Evolutionary conservation across 768 basidiomycete species (phyloP).

Genomic region (Candolleomyces eurysporus): DNA sequence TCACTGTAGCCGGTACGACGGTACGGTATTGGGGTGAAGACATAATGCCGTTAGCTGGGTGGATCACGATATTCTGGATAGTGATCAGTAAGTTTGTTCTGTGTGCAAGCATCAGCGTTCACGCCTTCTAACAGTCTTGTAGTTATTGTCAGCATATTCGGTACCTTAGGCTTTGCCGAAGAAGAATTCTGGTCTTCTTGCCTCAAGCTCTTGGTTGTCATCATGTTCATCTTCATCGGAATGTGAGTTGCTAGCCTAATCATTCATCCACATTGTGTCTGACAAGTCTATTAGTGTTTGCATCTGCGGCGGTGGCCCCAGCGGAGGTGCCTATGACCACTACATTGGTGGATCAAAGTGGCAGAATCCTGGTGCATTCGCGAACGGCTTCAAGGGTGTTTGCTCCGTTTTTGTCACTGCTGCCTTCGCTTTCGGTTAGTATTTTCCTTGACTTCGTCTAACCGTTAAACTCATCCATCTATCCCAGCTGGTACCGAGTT

Average conservation of each 20-base stretch:
- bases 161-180: slow-evolving; percentile 46
- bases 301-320: slow-evolving; percentile 42
- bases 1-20: slow-evolving; percentile 43
- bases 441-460: not conserved
- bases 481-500: slow-evolving; percentile 43
- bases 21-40: slow-evolving; percentile 42
- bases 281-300: slow-evolving; percentile 41
- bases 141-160: slow-evolving; percentile 41
- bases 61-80: slow-evolving; percentile 47
- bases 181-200: slow-evolving; percentile 52
- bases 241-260: not conserved
- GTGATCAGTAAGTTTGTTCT: slow-evolving; percentile 37
- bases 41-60: slow-evolving; percentile 37
- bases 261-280: not conserved
- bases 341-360: slow-evolving; percentile 39
- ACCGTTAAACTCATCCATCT: not conserved
- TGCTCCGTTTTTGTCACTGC: slow-evolving; percentile 47
- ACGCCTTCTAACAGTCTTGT: not conserved
- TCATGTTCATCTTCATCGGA: slow-evolving; percentile 39
- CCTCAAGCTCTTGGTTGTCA: slow-evolving; percentile 43
- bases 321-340: slow-evolving; percentile 27
- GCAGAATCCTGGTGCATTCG: slow-evolving; percentile 39
- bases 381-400: slow-evolving; percentile 45
- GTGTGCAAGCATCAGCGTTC: not conserved
- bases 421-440: slow-evolving; percentile 39